These are phyloP conservation scores for Oryza australiensis DNA, from an alignment of 176 grass and related monocot genomes.

Conservation along the genomic window DNA sequence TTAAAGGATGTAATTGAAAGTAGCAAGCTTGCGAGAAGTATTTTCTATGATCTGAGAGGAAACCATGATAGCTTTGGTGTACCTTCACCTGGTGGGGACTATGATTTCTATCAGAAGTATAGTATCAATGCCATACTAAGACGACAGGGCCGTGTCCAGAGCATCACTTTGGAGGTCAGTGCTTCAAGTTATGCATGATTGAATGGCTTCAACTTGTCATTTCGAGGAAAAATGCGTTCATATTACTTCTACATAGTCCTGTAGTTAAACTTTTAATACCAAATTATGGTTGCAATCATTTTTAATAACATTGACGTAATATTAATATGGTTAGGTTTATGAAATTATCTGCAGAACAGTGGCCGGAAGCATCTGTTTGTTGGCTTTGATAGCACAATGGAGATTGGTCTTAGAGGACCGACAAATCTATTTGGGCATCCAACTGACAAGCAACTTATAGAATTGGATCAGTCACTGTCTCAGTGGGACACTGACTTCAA, in stretches of 20 bases:
- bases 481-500: constrained; percentile 64
- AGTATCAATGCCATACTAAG: constrained; percentile 70
- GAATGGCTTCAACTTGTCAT: constrained; percentile 7
- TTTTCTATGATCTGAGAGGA: constrained; percentile 90
- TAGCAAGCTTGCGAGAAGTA: constrained; percentile 70
- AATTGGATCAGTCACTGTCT: constrained; percentile 67
- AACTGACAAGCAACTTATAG: constrained; percentile 66
- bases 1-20: constrained; percentile 57
- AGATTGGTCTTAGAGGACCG: constrained; percentile 72
- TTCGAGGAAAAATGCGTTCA: background rate
- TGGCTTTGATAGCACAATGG: constrained; percentile 89
- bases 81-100: constrained; percentile 48
- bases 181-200: constrained; percentile 28
- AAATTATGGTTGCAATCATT: background rate
- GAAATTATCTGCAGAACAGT: constrained; percentile 66
- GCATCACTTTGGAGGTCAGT: constrained; percentile 78
- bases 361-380: constrained; percentile 84
- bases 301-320: constrained; percentile 15
- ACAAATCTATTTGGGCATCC: constrained; percentile 97
- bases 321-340: constrained; percentile 20
- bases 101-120: constrained; percentile 83
- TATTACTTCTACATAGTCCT: background rate
- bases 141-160: constrained; percentile 64
- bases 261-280: background rate
- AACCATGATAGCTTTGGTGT: constrained; percentile 94